phyloP scores from a whole-genome alignment of 352 stramenopile species.

The Globisporangium cystogenes region DNA sequence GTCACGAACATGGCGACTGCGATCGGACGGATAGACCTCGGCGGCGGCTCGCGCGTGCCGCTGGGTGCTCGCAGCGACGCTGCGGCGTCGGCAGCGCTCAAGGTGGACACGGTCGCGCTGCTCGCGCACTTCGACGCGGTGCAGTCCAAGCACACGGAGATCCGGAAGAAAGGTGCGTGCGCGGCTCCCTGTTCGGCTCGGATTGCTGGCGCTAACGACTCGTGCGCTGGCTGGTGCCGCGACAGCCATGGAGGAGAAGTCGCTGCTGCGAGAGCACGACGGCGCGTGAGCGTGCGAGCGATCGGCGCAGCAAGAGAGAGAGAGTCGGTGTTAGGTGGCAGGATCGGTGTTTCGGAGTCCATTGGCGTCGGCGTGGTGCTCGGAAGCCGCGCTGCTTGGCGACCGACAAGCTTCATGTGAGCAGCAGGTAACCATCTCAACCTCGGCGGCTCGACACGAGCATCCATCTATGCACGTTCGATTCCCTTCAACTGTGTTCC shows the following conservation, averaged over 20 bases:
- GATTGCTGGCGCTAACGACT: not conserved
- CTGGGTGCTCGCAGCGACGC: slow-evolving; percentile 15
- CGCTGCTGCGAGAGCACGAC: slow-evolving; percentile 43
- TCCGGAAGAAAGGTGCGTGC: slow-evolving; percentile 58
- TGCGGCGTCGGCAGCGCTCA: slow-evolving; percentile 6
- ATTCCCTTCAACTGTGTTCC: not conserved
- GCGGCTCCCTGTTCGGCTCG: not conserved
- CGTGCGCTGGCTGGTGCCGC: not conserved
- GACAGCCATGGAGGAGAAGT: slow-evolving; percentile 61
- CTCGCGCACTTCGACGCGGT: slow-evolving; percentile 74
- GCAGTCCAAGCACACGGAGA: slow-evolving; percentile 62
- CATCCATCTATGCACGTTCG: not conserved
- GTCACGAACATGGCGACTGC: slow-evolving; percentile 86
- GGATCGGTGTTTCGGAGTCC: not conserved
- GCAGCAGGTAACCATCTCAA: not conserved
- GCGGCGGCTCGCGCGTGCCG: slow-evolving; percentile 19
- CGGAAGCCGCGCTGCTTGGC: not conserved
- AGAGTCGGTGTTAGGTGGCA: not conserved
- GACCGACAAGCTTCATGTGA: no score
- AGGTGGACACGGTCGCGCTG: slow-evolving; percentile 47
- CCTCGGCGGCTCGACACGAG: no score
- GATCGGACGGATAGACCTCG: slow-evolving; percentile 68
- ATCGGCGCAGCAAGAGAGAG: not conserved
- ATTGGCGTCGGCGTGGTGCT: not conserved
- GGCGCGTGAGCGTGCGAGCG: slow-evolving; percentile 2